Base-by-base conservation (phyloP, 2,329 filamentous ascomycete species). In the Periconia macrospinosa region DNA sequence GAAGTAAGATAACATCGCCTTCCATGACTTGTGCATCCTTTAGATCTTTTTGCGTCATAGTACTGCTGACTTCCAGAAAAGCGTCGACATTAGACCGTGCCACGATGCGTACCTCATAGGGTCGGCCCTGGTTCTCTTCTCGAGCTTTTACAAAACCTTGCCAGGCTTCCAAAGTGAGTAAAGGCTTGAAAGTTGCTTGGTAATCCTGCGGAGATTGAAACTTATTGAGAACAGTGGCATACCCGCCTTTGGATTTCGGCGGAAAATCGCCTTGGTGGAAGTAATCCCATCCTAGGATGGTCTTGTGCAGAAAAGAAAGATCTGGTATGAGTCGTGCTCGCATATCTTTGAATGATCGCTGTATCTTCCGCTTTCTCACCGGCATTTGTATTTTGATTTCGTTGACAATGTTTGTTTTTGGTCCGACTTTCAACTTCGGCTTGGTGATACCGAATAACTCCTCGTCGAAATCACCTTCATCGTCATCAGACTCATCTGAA, bases 131-230 rank as follows among this genome's bases (percentile, higher is more conserved):
- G 45, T 87, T 85, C 73, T 99, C 94, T 66, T 97, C 91, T 70
- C 92, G 92, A 18, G 90, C 85, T 47, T 91, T 92, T 47, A 95
- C 87, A 70, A 99, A 94, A 5, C 90, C 90, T 69, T 95, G 90
- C 94, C 94, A 99, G 30, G 93, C 93, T 78, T 99, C 94, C 23
- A 96, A 88, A 30, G 94, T 86, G 33, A 99, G 81, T 19, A 99
- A 80, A 6, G 93, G 92, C 61, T 95, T 87, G 73, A 99, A 99
- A 0, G 92, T 96, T 54, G 85, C 82, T 70, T 95, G 90, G 70
- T 99, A 99, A 47, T 90, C 86, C 42, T 78, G 77, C 0, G 92
- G 89, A 61, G 91, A 87, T 27, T 79, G 74, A 74, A 96, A 99
- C 0, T 85, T 85, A 56, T 90, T 88, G 6, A 88, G 86, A 11